Evolutionary conservation across 306 rosid genomes (phyloP).

Genomic region (Castanea crenata): DNA sequence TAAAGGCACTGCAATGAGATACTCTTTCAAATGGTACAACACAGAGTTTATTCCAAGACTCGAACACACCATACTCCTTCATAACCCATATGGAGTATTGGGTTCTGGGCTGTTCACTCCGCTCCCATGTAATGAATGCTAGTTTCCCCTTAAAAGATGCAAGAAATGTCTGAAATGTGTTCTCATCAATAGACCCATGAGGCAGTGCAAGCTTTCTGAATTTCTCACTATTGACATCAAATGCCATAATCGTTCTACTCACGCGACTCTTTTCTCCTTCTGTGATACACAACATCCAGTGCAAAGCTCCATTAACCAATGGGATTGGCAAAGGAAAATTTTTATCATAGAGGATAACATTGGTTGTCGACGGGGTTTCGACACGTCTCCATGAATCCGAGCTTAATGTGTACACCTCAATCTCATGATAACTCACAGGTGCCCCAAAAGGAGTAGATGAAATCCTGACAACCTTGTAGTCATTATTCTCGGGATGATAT

Average conservation of each 20-base stretch:
- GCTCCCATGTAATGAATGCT: neutral
- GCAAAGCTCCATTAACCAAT: neutral
- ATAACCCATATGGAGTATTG: neutral
- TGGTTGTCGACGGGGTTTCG: neutral
- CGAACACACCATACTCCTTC: neutral
- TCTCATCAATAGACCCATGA: neutral
- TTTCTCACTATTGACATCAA: neutral
- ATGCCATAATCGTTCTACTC: neutral
- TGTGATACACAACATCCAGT: neutral
- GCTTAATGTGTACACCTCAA: too few species aligned
- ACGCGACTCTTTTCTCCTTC: neutral
- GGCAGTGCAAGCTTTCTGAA: neutral
- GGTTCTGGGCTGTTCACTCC: neutral
- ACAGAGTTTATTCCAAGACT: neutral
- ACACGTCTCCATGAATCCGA: neutral
- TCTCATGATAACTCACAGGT: too few species aligned
- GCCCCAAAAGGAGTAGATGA: too few species aligned
- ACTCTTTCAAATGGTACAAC: neutral
- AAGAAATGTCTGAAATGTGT: neutral
- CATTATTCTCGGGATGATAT: neutral
- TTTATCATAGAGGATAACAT: neutral
- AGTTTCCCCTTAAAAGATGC: neutral
- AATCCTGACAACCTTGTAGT: too few species aligned
- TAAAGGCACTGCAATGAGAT: neutral
- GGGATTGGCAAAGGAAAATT: neutral